Evolutionary conservation across 306 rosid species (phyloP), one percentile per base, ranked within the genome.

Genomic region (Rosa multiflora): DNA sequence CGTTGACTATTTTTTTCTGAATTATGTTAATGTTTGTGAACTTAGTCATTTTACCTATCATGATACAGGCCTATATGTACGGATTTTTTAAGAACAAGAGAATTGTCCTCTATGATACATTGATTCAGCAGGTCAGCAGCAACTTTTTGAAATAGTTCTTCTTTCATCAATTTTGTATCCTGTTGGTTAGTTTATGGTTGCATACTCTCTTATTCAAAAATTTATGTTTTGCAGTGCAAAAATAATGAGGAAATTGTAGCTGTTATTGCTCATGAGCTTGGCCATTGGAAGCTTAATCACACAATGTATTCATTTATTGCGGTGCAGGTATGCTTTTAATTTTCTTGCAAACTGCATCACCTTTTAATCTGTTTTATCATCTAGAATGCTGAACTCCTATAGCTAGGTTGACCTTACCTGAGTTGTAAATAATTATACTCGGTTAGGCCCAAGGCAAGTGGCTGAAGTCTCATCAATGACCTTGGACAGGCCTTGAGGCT

Each of bases 281-380:
- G 99, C 82, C 99, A 95, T 82, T 95, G 99, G 99, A 91, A 95
- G 84, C 99, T 95, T 76, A 95, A 87, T 83, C 99, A 95, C 82
- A 95, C 99, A 0, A 79, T 91, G 87, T 95, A 88, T 88, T 88
- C 99, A 10, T 95, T 95, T 87, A 77, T 95, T 52, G 99, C 99
- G 26, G 86, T 92, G 88, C 99, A 95, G 98, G 99, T 95, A 82
- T 78, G 89, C 21, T 85, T 70, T 18, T 32, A 63, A 71, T 61
- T 67, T 84, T 62, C n/a, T 66, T 69, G 73, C 63, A 67, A 68
- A 77, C 74, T 79, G 29, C 69, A 79, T 72, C n/a, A 73, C 70
- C 49, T n/a, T 58, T 62, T 47, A 3, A 62, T 67, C 9, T 75
- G 21, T 21, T 74, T 29, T 55, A 15, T 62, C 21, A 18, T 61